Evolutionary conservation across 2,329 filamentous ascomycete genomes (phyloP).

Genomic region (Colletotrichum sp.): DNA sequence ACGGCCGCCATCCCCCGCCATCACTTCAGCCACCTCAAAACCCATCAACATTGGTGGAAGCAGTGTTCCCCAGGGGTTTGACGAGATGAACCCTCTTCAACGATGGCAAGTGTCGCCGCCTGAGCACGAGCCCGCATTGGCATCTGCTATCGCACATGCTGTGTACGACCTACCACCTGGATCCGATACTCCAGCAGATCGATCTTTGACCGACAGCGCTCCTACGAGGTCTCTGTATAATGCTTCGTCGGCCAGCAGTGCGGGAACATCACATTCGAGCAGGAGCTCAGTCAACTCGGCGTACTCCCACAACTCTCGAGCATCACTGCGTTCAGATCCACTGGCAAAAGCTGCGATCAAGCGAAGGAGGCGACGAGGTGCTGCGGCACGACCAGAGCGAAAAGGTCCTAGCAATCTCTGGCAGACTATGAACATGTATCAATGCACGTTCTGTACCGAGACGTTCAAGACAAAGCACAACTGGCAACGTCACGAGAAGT

Average conservation of each 20-base stretch:
- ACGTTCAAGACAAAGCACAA: constrained; percentile 49
- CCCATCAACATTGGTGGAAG: neutral
- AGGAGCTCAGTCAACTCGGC: constrained; percentile 19
- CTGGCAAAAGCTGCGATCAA: neutral
- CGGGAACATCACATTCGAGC: constrained; percentile 18
- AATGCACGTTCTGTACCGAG: constrained; percentile 53
- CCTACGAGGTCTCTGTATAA: neutral
- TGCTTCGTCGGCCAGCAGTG: constrained; percentile 25
- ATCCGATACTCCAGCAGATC: neutral
- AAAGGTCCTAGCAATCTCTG: neutral
- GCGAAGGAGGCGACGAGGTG: neutral
- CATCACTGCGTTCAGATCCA: neutral
- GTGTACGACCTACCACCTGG: neutral
- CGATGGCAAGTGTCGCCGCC: constrained; percentile 25
- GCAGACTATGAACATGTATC: constrained; percentile 26
- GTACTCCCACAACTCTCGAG: constrained; percentile 7
- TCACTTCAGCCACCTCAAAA: neutral
- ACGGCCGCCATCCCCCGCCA: constrained; percentile 6
- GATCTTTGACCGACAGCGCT: neutral
- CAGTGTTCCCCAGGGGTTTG: neutral
- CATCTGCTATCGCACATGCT: constrained; percentile 26
- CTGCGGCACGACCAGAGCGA: neutral
- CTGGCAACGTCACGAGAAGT: constrained; percentile 56
- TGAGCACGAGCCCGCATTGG: constrained; percentile 25
- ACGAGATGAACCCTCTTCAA: constrained; percentile 11